These are phyloP conservation scores for Hermanozyma aechmeae DNA, from an alignment of 805 yeast species.

Conservation along the genomic window DNA sequence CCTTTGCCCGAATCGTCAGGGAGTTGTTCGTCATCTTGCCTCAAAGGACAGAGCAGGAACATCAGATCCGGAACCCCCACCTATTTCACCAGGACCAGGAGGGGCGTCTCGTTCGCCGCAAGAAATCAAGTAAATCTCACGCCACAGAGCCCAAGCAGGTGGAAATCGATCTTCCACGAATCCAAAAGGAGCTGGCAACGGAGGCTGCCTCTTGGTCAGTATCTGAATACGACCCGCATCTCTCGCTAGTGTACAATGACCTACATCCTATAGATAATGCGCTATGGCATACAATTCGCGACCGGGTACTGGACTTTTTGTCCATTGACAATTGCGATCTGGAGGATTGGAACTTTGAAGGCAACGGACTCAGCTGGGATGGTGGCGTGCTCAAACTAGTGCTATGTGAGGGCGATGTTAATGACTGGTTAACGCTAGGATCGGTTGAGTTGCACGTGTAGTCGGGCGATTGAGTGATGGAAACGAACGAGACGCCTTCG, in stretches of 20 bases:
- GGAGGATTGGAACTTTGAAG: slow-evolving; percentile 17
- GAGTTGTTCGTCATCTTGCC: slow-evolving; percentile 48
- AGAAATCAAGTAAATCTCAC: slow-evolving; percentile 9
- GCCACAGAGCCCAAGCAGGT: slow-evolving; percentile 6
- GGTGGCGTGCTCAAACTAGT: slow-evolving; percentile 63
- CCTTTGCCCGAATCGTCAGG: slow-evolving; percentile 47
- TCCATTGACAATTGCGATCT: slow-evolving; percentile 37
- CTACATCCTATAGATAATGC: slow-evolving; percentile 61
- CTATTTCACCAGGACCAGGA: slow-evolving; percentile 24
- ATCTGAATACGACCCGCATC: slow-evolving; percentile 59
- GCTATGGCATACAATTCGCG: slow-evolving; percentile 49
- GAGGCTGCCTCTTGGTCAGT: slow-evolving; percentile 45
- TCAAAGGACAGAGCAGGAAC: slow-evolving; percentile 24
- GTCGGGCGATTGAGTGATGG: too few species aligned
- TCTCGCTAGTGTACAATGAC: slow-evolving; percentile 61
- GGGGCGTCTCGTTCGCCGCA: slow-evolving; percentile 21
- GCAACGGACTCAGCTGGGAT: slow-evolving; percentile 47
- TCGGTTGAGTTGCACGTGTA: slow-evolving; percentile 37
- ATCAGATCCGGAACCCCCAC: slow-evolving; percentile 27
- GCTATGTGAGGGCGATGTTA: slow-evolving; percentile 61
- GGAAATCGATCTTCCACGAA: slow-evolving; percentile 17
- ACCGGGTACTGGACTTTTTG: slow-evolving; percentile 57
- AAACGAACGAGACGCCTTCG: too few species aligned
- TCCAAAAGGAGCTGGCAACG: slow-evolving; percentile 37
- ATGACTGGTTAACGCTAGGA: slow-evolving; percentile 61